Evolutionary conservation across 768 basidiomycete species (phyloP).

Genomic region (Pleurotus tuber-regium): DNA sequence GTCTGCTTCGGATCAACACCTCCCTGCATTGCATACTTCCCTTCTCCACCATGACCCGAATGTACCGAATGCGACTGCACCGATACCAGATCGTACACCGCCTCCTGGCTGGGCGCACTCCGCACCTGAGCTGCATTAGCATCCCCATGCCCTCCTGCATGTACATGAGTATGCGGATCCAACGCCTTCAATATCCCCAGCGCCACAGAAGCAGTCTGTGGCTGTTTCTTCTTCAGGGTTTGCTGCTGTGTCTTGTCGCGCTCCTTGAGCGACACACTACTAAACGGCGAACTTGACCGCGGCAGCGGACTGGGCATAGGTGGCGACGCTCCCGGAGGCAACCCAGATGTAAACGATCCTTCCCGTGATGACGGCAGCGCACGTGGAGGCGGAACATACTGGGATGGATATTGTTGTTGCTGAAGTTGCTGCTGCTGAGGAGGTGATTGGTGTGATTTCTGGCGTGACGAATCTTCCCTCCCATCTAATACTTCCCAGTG

Average conservation of each 20-base stretch:
- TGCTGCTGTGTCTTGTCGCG: conserved; percentile 21
- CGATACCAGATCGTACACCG: conserved; percentile 4
- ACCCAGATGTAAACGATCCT: conserved; percentile 44
- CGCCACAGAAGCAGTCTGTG: conserved; percentile 28
- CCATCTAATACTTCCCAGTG: conserved; percentile 14
- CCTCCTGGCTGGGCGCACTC: conserved; percentile 7
- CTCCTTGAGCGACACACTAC: conserved; percentile 26
- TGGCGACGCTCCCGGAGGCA: conserved; percentile 42
- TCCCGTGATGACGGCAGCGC: conserved; percentile 41
- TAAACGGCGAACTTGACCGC: conserved; percentile 48
- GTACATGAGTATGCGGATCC: conserved; percentile 46
- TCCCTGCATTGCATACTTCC: conserved; percentile 3
- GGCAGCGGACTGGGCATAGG: conserved; percentile 34
- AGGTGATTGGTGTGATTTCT: conserved; percentile 21
- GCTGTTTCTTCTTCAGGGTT: conserved; percentile 27
- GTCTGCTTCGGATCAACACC: conserved; percentile 7
- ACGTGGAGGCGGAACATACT: conserved; percentile 21
- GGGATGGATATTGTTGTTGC: conserved; percentile 20
- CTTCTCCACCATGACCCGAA: neutral
- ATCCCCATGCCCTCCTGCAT: conserved; percentile 21
- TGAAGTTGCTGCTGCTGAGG: conserved; percentile 24
- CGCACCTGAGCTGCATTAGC: neutral
- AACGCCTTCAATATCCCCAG: conserved; percentile 60
- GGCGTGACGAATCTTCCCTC: conserved; percentile 14
- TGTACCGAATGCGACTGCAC: neutral